A percentile compares a stretch with the other conserved stretches of the same genome.
phyloP scores from a whole-genome alignment of 140 eudicot species.

The Stevia rebaudiana region DNA sequence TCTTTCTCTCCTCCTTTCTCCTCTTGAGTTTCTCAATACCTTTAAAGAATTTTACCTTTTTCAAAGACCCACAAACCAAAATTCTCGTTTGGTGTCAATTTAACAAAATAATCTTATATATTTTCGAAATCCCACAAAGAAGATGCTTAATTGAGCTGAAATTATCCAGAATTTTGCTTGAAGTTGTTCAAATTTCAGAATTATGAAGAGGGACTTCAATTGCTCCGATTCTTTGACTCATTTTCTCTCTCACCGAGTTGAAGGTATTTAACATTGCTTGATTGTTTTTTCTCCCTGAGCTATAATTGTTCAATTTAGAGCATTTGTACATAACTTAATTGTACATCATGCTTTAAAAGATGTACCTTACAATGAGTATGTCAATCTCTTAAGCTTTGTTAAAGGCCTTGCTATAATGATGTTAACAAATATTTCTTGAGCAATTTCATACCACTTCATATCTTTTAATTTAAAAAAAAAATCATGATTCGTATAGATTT shows the following conservation, averaged over 20 bases:
- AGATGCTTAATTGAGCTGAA: slow-evolving; percentile 19
- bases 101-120: not conserved
- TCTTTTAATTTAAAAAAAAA: not conserved
- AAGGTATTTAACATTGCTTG: slow-evolving; percentile 23
- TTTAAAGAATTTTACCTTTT: not conserved
- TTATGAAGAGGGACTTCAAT: slow-evolving; percentile 34
- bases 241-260: slow-evolving; percentile 35
- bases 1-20: slow-evolving; percentile 14
- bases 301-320: not conserved
- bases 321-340: slow-evolving; percentile 14
- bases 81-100: slow-evolving; percentile 27
- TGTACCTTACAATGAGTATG: not conserved
- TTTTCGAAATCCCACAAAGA: not conserved
- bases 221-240: slow-evolving; percentile 32
- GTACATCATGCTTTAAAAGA: slow-evolving; percentile 12
- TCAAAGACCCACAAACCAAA: not conserved
- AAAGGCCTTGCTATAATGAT: not conserved
- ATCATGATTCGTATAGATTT: slow-evolving; percentile 7
- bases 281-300: not conserved
- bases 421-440: not conserved
- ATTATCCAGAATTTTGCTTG: slow-evolving; percentile 7
- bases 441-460: not conserved
- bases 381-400: not conserved
- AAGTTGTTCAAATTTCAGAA: slow-evolving; percentile 2
- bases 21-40: slow-evolving; percentile 4